Evolutionary conservation across 2,329 filamentous ascomycete species (phyloP), one percentile per base, ranked within the genome.

Genomic region (Sclerotinia trifoliorum): DNA sequence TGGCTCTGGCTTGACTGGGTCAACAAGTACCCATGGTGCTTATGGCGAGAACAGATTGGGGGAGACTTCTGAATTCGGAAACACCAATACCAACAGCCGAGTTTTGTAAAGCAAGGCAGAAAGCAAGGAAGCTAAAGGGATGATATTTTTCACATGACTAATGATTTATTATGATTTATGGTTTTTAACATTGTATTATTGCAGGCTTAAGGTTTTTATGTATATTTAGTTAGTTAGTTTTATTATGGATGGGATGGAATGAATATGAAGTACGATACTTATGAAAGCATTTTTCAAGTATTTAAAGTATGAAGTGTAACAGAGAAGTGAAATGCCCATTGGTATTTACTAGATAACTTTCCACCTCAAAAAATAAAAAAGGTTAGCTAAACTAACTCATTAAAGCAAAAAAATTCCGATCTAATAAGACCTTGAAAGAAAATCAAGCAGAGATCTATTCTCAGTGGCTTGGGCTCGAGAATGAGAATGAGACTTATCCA

Each of bases 1-100:
- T 60, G 42, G 17, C 21, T 60, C 57, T 26, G 24, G 39, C 15
- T 44, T 44, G 26, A 46, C 44, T 7, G 49, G 61, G 24, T 54
- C 51, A 21, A 56, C 48, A 0, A 60, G 68, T n/a, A 19, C 51
- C 26, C 52, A 52, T n/a, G 63, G 66, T 35, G 49, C 70, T 21
- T 26, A 67, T 46, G 67, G 70, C 5, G 63, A 69, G 54, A 21
- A 57, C 17, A 24, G 44, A 19, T 44, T 69, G n/a, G 64, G 57
- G 39, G 61, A 62, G 29, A 67, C 68, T 68, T 70, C 65, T 6
- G 69, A 70, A 10, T 68, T 69, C 62, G 69, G 55, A 24, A 71
- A 70, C 32, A n/a, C n/a, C 26, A 32, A 51, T 63, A 49, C 29
- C 60, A 62, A 62, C 8, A 51, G n/a, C 19, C 46, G 60, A 19